Evolutionary conservation across 495 filamentous ascomycete species (phyloP), one percentile per base, ranked within the genome.

Genomic region (Rostrohypoxylon terebratum): DNA sequence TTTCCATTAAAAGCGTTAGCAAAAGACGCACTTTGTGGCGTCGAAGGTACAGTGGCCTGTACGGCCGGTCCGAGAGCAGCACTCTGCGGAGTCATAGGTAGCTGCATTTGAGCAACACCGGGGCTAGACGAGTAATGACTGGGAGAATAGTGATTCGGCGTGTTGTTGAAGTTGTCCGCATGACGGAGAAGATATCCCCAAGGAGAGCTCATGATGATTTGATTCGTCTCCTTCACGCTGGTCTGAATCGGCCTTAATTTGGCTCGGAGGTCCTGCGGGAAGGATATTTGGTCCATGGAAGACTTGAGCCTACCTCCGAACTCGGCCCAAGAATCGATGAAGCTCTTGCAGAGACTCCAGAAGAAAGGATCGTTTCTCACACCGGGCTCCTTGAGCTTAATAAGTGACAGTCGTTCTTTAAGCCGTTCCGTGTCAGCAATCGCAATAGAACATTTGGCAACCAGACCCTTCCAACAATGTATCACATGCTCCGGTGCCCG

Each of bases 21-120:
- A 75, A 91, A 92, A 0, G 82, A 81, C 3, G 86, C 89, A 78
- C 87, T 92, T 60, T 88, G 89, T 23, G 92, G 92, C 0, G 91
- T 94, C 8, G 90, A 91, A 31, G 94, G 93, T 18, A 97, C 90
- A 0, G 94, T 97, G 1, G 94, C 93, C 77, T 96, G 93, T 14
- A 93, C 93, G 40, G 94, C 94, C 7, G 93, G 92, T 4, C 94
- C 94, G 3, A 97, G 86, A 13, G 94, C 94, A 14, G 94, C 94
- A 73, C 92, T 94, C 64, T 95, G 84, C 6, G 94, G 94, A 20
- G 85, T 88, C 84, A 88, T 87, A 1, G 86, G 86, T 34, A 87
- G 68, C 33, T 82, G 77, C 48, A 77, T 71, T 53, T 78, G 77
- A 13, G 78, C 72, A 18, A 59, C 60, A 60, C 70, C 68, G 50